Percentiles rank a stretch among this genome's conserved stretches.
Conservation (phyloP, 2,329 filamentous ascomycete genomes). For the Dactylellina cionopaga region DNA sequence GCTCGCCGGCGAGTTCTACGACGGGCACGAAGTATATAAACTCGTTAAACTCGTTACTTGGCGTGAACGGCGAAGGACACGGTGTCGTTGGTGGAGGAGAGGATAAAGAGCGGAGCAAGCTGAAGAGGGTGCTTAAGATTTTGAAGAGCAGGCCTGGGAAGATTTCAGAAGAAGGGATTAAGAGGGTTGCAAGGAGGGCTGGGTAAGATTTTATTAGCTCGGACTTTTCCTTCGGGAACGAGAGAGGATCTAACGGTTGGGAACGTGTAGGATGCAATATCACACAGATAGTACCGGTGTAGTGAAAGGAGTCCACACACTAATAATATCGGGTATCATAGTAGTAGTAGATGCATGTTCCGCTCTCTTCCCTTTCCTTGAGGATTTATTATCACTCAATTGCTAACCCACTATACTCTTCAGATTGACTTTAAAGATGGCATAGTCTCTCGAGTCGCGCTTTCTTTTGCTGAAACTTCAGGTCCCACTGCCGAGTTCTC, state of each 20-base stretch:
- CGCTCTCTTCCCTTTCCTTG: background rate
- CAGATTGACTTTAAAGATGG: slow-evolving; percentile 70
- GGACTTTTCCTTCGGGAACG: slow-evolving; percentile 57
- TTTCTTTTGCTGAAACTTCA: slow-evolving; percentile 71
- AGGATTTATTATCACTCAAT: background rate
- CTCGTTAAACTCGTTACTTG: slow-evolving; percentile 31
- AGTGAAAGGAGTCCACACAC: slow-evolving; percentile 64
- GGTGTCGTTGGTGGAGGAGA: slow-evolving; percentile 20
- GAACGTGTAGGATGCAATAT: slow-evolving; percentile 65
- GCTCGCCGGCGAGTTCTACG: slow-evolving; percentile 46
- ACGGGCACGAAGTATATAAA: slow-evolving; percentile 41
- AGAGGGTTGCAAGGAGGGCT: slow-evolving; percentile 73
- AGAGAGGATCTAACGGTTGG: slow-evolving; percentile 54
- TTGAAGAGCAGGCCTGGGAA: slow-evolving; percentile 54
- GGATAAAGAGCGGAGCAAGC: slow-evolving; percentile 42
- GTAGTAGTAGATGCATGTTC: slow-evolving; percentile 66
- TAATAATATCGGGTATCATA: slow-evolving; percentile 72
- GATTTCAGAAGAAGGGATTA: slow-evolving; percentile 78
- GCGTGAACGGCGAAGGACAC: slow-evolving; percentile 13
- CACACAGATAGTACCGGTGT: slow-evolving; percentile 68
- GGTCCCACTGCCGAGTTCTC: slow-evolving; percentile 70
- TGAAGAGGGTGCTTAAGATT: slow-evolving; percentile 53
- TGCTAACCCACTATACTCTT: background rate
- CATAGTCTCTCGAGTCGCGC: slow-evolving; percentile 70
- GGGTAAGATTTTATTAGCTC: slow-evolving; percentile 61